Conservation (phyloP, 2,329 filamentous ascomycete genomes). For the Capronia americana region DNA sequence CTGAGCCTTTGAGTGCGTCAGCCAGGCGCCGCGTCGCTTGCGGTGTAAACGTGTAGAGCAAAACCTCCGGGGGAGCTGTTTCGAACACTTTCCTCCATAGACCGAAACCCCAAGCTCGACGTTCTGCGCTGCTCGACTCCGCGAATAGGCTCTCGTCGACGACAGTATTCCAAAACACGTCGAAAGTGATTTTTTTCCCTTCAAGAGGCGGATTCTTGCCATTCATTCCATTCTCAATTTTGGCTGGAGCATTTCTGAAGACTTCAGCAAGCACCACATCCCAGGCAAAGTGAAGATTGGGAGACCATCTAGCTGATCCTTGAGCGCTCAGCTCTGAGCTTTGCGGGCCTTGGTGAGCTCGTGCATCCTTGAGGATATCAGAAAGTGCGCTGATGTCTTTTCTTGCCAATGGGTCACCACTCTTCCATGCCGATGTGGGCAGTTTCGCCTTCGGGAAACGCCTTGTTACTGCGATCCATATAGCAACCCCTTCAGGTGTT, state of each 20-base stretch:
- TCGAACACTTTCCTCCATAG: constrained; percentile 79
- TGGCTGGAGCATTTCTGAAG: constrained; percentile 28
- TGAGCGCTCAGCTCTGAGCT: constrained; percentile 44
- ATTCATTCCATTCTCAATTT: constrained; percentile 33
- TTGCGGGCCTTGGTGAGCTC: constrained; percentile 42
- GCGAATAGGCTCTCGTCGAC: constrained; percentile 87
- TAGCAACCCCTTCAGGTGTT: constrained; percentile 85
- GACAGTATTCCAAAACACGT: constrained; percentile 82
- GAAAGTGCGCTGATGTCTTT: constrained; percentile 73
- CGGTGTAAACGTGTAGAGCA: constrained; percentile 74
- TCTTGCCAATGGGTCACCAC: constrained; percentile 72
- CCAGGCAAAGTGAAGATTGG: constrained; percentile 88
- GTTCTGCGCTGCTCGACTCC: constrained; percentile 78
- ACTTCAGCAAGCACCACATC: constrained; percentile 68
- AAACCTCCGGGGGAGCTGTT: constrained; percentile 56
- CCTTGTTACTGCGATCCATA: constrained; percentile 77
- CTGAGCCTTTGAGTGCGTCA: constrained; percentile 79
- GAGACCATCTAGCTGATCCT: constrained; percentile 73
- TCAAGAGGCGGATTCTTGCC: constrained; percentile 15
- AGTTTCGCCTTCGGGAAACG: constrained; percentile 69
- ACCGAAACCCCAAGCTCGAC: constrained; percentile 91
- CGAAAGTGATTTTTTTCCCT: constrained; percentile 60
- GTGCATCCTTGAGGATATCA: constrained; percentile 76
- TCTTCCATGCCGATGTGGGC: constrained; percentile 74
- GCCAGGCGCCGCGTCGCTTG: constrained; percentile 83